Base-by-base conservation (phyloP, 331 rosid species). In the Rosa hybrid region DNA sequence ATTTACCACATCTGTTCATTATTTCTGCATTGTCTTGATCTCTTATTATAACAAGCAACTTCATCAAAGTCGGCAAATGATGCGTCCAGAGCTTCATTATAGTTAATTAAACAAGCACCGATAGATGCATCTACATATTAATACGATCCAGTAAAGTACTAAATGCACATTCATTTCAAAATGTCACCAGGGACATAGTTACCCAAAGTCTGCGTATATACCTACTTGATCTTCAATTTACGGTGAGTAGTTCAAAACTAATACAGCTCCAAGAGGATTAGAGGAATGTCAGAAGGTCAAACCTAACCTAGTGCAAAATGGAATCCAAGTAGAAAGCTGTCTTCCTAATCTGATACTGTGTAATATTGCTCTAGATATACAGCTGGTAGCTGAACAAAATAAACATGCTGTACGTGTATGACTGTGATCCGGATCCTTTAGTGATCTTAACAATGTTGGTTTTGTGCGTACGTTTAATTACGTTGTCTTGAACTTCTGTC, bases 341-440 rank as follows among this genome's bases (percentile, higher is more conserved):
- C 48, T 50, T 4, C 42, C 60, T 45, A 25, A 76, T 62, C 46
- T 20, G 12, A 76, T 76, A 60, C 30, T 57, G 25, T 51, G 25
- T 4, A 4, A 42, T 25, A 13, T 1, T 49, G 25, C 56, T 2
- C 78, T 14, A 9, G 39, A 45, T 20, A 57, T 4, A 54, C 75
- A 62, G 54, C 81, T 54, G 12, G 48, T 72, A 34, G 65, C 79
- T 68, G 46, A 77, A 67, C 68, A 83, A 78, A 63, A 65, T 30
- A 65, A 65, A 34, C 23, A 5, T 34, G n/a, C 71, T 65, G 12
- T 73, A 72, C 71, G 72, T 59, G 71, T 44, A 72, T 12, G 4
- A 13, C 5, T 1, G 20, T 67, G 57, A 64, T 82, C 62, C 68
- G 56, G 41, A 50, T 25, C 48, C 71, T 65, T 27, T 7, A 65